Percentiles rank a stretch among this genome's conserved stretches.
phyloP scores from a whole-genome alignment of 179 eudicot species.

The Silene coronaria region DNA sequence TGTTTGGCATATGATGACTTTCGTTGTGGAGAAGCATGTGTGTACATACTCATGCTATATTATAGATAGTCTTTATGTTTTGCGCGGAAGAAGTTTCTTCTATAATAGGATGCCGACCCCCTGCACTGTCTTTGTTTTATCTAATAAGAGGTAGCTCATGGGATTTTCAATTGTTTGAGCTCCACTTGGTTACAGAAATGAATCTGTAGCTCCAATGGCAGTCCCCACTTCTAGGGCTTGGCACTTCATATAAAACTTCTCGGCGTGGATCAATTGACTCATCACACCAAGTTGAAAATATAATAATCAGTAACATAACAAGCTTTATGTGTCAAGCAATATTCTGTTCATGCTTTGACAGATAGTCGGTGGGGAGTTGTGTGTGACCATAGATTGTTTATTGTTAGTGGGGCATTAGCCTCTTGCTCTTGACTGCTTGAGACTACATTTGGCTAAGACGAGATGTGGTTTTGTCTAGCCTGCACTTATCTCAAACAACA shows the following conservation, averaged over 20 bases:
- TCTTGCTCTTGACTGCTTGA: constrained; percentile 4
- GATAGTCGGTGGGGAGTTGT: neutral
- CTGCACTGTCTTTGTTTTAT: neutral
- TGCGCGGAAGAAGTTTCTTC: neutral
- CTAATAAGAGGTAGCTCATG: neutral
- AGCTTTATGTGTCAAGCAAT: neutral
- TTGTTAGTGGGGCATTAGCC: neutral
- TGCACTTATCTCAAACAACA: constrained; percentile 1
- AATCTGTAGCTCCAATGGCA: neutral
- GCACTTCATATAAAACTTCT: neutral
- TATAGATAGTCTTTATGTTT: neutral
- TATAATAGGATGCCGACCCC: neutral
- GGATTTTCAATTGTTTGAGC: neutral
- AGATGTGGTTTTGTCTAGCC: neutral
- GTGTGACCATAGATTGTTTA: neutral
- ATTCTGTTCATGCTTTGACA: neutral
- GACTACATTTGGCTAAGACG: neutral
- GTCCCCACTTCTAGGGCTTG: neutral
- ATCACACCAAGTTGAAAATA: neutral
- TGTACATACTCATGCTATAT: neutral
- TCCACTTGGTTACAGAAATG: neutral
- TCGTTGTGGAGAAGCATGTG: no score
- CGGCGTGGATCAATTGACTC: neutral
- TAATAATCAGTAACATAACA: neutral
- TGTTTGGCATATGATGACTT: no score